Evolutionary conservation across 345 rosid genomes (phyloP), one percentile per base, ranked within the genome.

Genomic region (Brassica juncea): DNA sequence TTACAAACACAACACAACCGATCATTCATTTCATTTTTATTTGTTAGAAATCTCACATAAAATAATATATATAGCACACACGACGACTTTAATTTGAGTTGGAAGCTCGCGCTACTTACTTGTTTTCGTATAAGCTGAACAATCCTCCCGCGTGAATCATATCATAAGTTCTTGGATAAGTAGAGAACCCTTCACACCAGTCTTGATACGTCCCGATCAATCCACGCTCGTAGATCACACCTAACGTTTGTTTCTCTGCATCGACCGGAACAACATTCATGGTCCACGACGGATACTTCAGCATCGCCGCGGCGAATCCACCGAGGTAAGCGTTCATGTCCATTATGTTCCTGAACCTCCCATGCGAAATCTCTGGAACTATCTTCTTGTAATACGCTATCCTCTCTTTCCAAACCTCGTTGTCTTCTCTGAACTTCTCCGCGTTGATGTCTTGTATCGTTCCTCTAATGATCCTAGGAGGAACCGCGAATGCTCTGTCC

Each of bases 161-260:
- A 84, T 93, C 99, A 12, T 95, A 95, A 1, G 99, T 95, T 79
- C 99, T 88, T 62, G 99, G 99, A 86, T 95, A 95, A 0, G 98
- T 95, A 1, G 98, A 95, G 84, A 95, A 86, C 4, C 97, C 94
- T 86, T 95, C 99, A 19, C 99, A 95, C 99, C 98, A 95, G 64
- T 95, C 96, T 61, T 93, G 98, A 70, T 95, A 95, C 0, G 96
- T 82, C 4, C 99, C 98, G 0, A 95, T 88, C 27, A 93, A 71
- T 9, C 99, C 99, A 58, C 99, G 88, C 54, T 95, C 97, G 28
- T 83, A 95, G 71, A 95, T 84, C 9, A 77, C 87, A 21, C 99
- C 97, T 21, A 95, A 77, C 0, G 99, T 93, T 84, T 95, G 91
- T n/a, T 81, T 88, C 67, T 90, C 82, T 12, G 94, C 78, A 67